Conservation (phyloP, 2,329 filamentous ascomycete genomes). For the Pseudogymnoascus sp. region DNA sequence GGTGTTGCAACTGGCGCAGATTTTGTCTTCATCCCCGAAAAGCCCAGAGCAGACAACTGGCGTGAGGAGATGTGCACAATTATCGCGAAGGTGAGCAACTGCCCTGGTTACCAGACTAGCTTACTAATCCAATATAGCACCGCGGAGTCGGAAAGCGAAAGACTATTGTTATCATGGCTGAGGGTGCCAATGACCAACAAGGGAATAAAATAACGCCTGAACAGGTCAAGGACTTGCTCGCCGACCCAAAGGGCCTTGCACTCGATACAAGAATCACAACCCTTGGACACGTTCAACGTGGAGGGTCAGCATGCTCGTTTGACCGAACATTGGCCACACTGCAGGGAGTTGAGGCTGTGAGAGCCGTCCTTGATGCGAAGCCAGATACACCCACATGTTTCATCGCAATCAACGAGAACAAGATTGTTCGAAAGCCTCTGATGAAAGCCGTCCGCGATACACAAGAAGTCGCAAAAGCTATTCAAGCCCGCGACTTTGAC, state of each 20-base stretch:
- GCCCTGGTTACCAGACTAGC: constrained; percentile 6
- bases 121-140: constrained; percentile 51
- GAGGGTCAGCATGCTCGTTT: constrained; percentile 86
- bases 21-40: constrained; percentile 95
- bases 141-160: constrained; percentile 85
- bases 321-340: constrained; percentile 89
- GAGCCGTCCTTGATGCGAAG: constrained; percentile 80
- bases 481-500: constrained; percentile 78
- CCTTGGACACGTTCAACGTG: constrained; percentile 93
- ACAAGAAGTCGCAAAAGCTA: constrained; percentile 74
- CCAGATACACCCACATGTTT: constrained; percentile 88
- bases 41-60: constrained; percentile 83
- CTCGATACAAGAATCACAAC: constrained; percentile 93
- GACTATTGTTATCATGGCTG: constrained; percentile 96
- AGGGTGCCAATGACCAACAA: constrained; percentile 81
- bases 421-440: constrained; percentile 84
- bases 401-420: constrained; percentile 96
- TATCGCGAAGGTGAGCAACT: constrained; percentile 56
- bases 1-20: constrained; percentile 93
- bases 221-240: constrained; percentile 84
- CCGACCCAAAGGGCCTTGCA: constrained; percentile 65
- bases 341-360: constrained; percentile 90
- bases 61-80: constrained; percentile 78
- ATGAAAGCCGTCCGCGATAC: constrained; percentile 85
- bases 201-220: constrained; percentile 76